Conservation (phyloP, 1,284 basidiomycete species). For the Schizophyllum commune region DNA sequence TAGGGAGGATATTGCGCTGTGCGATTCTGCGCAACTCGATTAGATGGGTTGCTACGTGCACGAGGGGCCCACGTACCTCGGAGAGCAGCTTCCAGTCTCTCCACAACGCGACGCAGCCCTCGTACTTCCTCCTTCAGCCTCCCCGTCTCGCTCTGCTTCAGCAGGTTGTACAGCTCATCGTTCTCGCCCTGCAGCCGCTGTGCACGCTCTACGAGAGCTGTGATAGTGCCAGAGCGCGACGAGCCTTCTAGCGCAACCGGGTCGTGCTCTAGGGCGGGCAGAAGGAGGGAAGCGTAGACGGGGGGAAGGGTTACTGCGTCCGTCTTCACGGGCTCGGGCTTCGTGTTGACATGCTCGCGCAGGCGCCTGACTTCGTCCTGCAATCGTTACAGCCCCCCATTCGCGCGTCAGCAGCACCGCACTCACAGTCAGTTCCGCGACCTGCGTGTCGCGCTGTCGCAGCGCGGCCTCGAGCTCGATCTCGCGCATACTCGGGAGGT, state of each 20-base stretch:
- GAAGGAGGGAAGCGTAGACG: conserved; percentile 53
- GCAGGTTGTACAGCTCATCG: conserved; percentile 67
- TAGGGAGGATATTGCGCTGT: conserved; percentile 57
- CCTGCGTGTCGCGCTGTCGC: conserved; percentile 61
- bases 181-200: conserved; percentile 74
- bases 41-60: background rate
- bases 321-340: conserved; percentile 48
- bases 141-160: conserved; percentile 64
- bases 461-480: conserved; percentile 70
- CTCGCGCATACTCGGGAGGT: conserved; percentile 63
- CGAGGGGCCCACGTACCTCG: conserved; percentile 43
- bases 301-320: conserved; percentile 63
- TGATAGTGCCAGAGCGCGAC: conserved; percentile 50
- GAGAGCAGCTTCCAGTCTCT: conserved; percentile 61
- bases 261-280: conserved; percentile 51
- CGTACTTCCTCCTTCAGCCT: conserved; percentile 73
- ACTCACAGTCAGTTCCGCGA: conserved; percentile 62
- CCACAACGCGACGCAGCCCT: conserved; percentile 55
- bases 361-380: conserved; percentile 65
- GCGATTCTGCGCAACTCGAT: conserved; percentile 48
- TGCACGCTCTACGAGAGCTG: conserved; percentile 63
- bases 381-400: background rate
- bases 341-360: conserved; percentile 50
- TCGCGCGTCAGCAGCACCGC: conserved; percentile 5
- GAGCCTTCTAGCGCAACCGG: conserved; percentile 16